Base-by-base conservation (phyloP, 768 basidiomycete species). In the Boletus pseudopeckii region DNA sequence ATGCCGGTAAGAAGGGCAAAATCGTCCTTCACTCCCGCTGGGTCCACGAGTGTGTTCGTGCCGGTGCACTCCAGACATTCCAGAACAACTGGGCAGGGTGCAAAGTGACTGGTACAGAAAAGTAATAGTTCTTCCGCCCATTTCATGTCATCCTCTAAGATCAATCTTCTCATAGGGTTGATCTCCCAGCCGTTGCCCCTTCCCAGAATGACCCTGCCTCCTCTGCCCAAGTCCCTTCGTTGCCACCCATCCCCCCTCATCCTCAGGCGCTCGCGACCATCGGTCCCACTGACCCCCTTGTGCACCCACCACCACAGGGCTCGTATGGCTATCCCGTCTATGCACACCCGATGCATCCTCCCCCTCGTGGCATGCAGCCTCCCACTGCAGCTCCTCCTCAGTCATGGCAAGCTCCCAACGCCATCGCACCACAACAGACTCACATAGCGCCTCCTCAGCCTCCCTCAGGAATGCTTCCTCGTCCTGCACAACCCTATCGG, bases 81-180 rank as follows among this genome's bases (percentile, higher is more conserved):
- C 79, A 82, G 46, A 82, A 75, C 52, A 84, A 89, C 61, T 93
- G 86, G 82, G 89, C 85, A 11, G 87, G 82, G 24, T 92, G 88
- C 61, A 92, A 88, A 72, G 81, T 93, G 18, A 84, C 80, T 18
- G 90, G 90, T 22, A 77, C 74, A 17, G 89, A 92, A 70, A 71
- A 75, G 90, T 92, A 71, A 34, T 79, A 72, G n/a, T 6, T 10
- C 52, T 14, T 30, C 5, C 37, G 5, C 47, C 7, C 24, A 7
- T 7, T 34, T 32, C 24, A 4, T 22, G 2, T 52, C 46, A 10
- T 39, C 22, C 32, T 50, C 53, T 54, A 5, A 54, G n/a, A 43
- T 46, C 28, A 5, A 1, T 20, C 26, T n/a, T 37, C 37, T 44
- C 34, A 2, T 40, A 70, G 69, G 55, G 65, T 71, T 28, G 69